phyloP scores from a whole-genome alignment of 1,284 basidiomycete genomes.

The Ceratobasidium sp. region DNA sequence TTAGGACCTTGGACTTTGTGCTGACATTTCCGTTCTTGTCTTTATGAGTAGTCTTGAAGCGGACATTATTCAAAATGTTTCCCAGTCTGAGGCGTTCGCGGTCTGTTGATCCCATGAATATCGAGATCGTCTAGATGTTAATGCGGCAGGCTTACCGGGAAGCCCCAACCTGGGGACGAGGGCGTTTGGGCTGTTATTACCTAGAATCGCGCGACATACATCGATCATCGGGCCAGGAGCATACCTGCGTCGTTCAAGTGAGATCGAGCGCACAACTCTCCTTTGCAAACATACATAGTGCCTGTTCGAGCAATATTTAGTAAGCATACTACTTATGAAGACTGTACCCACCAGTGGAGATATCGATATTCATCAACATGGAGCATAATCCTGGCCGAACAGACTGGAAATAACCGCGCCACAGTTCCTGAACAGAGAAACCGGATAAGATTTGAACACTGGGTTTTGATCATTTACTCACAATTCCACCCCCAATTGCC shows the following conservation, averaged over 20 bases:
- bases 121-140: conserved; percentile 3
- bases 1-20: conserved; percentile 61
- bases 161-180: conserved; percentile 59
- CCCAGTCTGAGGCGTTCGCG: conserved; percentile 57
- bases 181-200: conserved; percentile 64
- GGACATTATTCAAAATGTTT: conserved; percentile 69
- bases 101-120: conserved; percentile 9
- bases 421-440: conserved; percentile 34
- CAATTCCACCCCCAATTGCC: conserved; percentile 71
- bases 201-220: conserved; percentile 68
- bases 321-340: background rate
- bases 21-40: conserved; percentile 49
- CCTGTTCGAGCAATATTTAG: conserved; percentile 6
- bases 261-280: background rate
- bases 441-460: background rate
- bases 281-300: background rate
- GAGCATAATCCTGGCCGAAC: conserved; percentile 72
- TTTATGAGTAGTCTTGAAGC: conserved; percentile 60
- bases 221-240: conserved; percentile 61
- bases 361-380: conserved; percentile 81
- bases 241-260: conserved; percentile 55
- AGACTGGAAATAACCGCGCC: conserved; percentile 56
- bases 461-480: conserved; percentile 65
- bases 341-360: conserved; percentile 67
- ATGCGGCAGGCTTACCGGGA: background rate